Evolutionary conservation across 192 early-diverging fungal species (phyloP).

Genomic region (Coemansia sp.): DNA sequence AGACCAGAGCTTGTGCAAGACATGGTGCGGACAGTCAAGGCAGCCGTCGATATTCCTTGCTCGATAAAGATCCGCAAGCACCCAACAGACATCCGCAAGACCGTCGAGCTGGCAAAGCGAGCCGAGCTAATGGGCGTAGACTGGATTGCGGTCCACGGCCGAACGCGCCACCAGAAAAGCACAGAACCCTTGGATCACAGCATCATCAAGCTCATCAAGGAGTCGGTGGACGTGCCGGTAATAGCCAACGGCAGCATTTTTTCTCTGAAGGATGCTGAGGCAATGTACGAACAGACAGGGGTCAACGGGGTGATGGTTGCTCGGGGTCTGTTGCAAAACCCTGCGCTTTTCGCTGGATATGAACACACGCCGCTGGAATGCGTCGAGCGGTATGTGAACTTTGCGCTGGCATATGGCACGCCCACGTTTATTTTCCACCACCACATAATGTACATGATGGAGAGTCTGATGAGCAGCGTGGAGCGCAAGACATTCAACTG

Average conservation of each 20-base stretch:
- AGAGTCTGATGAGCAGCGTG: slow-evolving; percentile 66
- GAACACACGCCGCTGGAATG: slow-evolving; percentile 76
- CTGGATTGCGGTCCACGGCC: slow-evolving; percentile 88
- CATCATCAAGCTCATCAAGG: slow-evolving; percentile 80
- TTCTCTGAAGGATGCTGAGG: slow-evolving; percentile 69
- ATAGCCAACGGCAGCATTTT: slow-evolving; percentile 90
- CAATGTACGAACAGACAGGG: slow-evolving; percentile 72
- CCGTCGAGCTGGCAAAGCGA: slow-evolving; percentile 80
- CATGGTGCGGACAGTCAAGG: slow-evolving; percentile 82
- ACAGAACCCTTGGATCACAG: slow-evolving; percentile 80
- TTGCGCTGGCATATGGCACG: slow-evolving; percentile 76
- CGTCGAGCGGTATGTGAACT: slow-evolving; percentile 68
- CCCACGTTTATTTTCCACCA: slow-evolving; percentile 88
- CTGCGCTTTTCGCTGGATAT: slow-evolving; percentile 88
- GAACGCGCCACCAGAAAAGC: slow-evolving; percentile 77
- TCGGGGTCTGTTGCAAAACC: slow-evolving; percentile 87
- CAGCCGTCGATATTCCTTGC: slow-evolving; percentile 64
- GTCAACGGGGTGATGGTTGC: slow-evolving; percentile 92
- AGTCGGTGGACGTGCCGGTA: slow-evolving; percentile 75
- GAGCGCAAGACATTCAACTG: slow-evolving; percentile 90
- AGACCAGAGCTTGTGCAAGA: slow-evolving; percentile 87
- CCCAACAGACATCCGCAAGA: slow-evolving; percentile 55
- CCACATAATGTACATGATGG: slow-evolving; percentile 95
- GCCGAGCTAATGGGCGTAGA: slow-evolving; percentile 86
- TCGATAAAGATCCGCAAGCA: slow-evolving; percentile 91